Base-by-base conservation (phyloP, 2,329 filamentous ascomycete genomes). In the Sordariomycetes sp. region DNA sequence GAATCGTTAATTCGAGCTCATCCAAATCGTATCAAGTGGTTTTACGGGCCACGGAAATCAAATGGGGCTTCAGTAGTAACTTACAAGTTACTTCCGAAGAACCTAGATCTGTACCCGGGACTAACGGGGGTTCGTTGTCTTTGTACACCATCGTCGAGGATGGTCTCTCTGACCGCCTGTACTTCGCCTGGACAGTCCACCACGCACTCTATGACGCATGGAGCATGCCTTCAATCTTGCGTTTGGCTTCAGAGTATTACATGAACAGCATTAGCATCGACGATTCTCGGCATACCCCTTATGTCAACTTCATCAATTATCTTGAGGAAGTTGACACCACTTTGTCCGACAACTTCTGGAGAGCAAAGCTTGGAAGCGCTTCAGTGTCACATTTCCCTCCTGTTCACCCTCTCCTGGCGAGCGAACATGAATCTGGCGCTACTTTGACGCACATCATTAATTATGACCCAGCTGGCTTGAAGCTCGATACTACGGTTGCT, bases 291-390 rank as follows among this genome's bases (percentile, higher is more conserved):
- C 11, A 9, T 18, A 21, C 27, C 12, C 35, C 40, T 6, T 65
- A 63, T 46, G 59, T 57, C 30, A 47, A 56, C 18, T 65, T 64
- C 36, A 61, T 65, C 41, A 52, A 54, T 26, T 60, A 63, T 37
- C 50, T 66, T 6, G 49, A 54, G 37, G 51, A 62, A 8, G 14
- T 5, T 15, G 10, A 24, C 11, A 20, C 19, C 28, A 18, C n/a
- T 28, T 29, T 23, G 5, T 8, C 7, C 6, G 14, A 16, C 11
- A 14, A 17, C n/a, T 37, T 12, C 7, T 16, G 16, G 35, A 30
- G 8, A 14, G 7, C 8, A n/a, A 28, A 28, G 25, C 21, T n/a
- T 12, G 24, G 28, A 16, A 16, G n/a, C 18, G 21, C 18, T 17
- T 14, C 18, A 15, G 27, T 32, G n/a, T 29, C 34, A 10, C 14